Evolutionary conservation across 495 filamentous ascomycete genomes (phyloP).

Genomic region (Stereocaulon alpinum): DNA sequence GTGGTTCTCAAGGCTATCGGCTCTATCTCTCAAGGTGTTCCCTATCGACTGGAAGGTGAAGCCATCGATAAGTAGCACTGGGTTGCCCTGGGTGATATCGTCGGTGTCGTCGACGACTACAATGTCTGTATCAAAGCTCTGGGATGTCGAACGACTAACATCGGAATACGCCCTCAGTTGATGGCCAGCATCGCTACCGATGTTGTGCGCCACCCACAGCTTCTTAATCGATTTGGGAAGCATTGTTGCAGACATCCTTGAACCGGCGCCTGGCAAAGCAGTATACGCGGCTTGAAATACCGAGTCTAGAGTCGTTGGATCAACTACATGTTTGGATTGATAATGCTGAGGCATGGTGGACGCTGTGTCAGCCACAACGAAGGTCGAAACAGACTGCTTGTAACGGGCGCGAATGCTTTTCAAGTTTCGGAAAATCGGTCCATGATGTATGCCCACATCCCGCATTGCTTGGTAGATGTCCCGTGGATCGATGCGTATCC

Average conservation of each 20-base stretch:
- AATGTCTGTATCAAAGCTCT: background rate
- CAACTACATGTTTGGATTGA: background rate
- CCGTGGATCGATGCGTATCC: too few relatives aligned
- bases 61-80: background rate
- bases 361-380: background rate
- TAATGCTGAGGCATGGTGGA: too few relatives aligned
- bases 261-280: background rate
- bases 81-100: background rate
- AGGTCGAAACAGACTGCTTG: background rate
- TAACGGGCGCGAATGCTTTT: background rate
- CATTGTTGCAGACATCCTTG: background rate
- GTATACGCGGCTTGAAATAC: slow-evolving; percentile 4
- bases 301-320: background rate
- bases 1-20: too few relatives aligned
- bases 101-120: slow-evolving; percentile 18
- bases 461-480: too few relatives aligned
- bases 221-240: background rate
- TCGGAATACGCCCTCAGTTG: background rate
- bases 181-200: background rate
- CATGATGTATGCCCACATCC: slow-evolving; percentile 17
- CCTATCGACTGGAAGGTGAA: background rate
- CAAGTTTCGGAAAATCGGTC: slow-evolving; percentile 29
- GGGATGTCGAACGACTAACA: background rate
- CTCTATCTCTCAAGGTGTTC: too few relatives aligned
- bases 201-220: slow-evolving; percentile 1